Base-by-base conservation (phyloP, 1,284 basidiomycete genomes). In the Cryptococcus wingfieldii region DNA sequence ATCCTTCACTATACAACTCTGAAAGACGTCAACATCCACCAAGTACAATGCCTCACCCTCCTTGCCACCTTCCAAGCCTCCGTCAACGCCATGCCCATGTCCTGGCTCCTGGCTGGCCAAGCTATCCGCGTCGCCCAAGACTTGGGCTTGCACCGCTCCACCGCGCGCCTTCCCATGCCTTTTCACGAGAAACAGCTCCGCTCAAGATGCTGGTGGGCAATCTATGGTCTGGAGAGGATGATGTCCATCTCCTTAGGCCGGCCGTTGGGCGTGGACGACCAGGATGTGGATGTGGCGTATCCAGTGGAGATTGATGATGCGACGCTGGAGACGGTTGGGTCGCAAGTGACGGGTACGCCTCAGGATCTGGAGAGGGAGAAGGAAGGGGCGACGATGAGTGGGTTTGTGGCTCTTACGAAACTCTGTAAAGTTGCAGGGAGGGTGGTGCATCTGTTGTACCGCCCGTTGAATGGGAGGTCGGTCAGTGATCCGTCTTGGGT, bases 11-110 rank as follows among this genome's bases (percentile, higher is more conserved):
- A 91, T 72, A 91, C 91, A 77, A 90, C 87, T 85, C 71, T 84
- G 85, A 56, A 86, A 83, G 63, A 90, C 83, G 56, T 88, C 89
- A 78, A 80, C 61, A 67, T 88, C 47, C 82, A 85, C 47, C 90
- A 93, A 75, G 90, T 93, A 38, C 90, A 93, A 77, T 88, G 87
- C 74, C 86, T 91, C 71, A 83, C 90, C 60, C 81, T 93, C 53
- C 83, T 92, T 79, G 86, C 90, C 38, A 89, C 89, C 1, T 93
- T 91, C 79, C 80, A 93, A 58, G 91, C 89, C 67, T 88, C 88
- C 52, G 83, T 93, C 64, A 93, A 93, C 70, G 90, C 89, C 67
- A 82, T 93, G 58, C 90, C 90, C 1, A 90, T 91, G 78, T 88
- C 89, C 27, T 94, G 90, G 90, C 82, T 93, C 59, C 80, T 92